A percentile compares a stretch with the other conserved stretches of the same genome.
phyloP scores from a whole-genome alignment of 768 basidiomycete species.

The Clathrus columnatus region DNA sequence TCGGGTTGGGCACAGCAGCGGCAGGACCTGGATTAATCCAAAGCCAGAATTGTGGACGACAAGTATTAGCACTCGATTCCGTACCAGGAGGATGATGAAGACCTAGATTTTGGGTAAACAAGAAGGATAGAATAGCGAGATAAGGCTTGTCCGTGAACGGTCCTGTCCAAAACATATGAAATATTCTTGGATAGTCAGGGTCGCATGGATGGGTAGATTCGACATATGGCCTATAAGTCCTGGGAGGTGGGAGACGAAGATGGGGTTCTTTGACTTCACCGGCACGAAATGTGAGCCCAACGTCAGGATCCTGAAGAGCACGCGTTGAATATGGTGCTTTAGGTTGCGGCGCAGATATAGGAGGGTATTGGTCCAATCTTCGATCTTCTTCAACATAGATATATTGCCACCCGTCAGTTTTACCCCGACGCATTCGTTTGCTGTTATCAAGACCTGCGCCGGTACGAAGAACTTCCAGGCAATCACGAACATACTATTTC shows the following conservation, averaged over 20 bases:
- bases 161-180: constrained; percentile 99
- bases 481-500: constrained; percentile 88
- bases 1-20: constrained; percentile 77
- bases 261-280: constrained; percentile 49
- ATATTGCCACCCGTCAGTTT: constrained; percentile 79
- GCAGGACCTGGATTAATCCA: constrained; percentile 99
- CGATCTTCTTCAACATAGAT: constrained; percentile 63
- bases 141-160: constrained; percentile 99
- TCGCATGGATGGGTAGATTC: constrained; percentile 64
- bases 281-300: constrained; percentile 46
- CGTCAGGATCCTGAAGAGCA: constrained; percentile 35
- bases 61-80: constrained; percentile 41
- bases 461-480: constrained; percentile 86
- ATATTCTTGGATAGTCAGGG: constrained; percentile 74
- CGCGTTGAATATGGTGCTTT: constrained; percentile 21
- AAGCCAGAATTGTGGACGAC: constrained; percentile 90
- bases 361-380: constrained; percentile 23
- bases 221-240: constrained; percentile 48
- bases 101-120: constrained; percentile 91
- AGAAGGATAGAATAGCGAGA: constrained; percentile 85
- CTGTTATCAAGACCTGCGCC: constrained; percentile 85
- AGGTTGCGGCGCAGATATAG: constrained; percentile 23
- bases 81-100: constrained; percentile 53
- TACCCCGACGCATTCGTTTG: constrained; percentile 62
- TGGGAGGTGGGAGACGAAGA: constrained; percentile 39